phyloP scores from a whole-genome alignment of 176 grass and related monocot genomes.

The Hordeum marinum region DNA sequence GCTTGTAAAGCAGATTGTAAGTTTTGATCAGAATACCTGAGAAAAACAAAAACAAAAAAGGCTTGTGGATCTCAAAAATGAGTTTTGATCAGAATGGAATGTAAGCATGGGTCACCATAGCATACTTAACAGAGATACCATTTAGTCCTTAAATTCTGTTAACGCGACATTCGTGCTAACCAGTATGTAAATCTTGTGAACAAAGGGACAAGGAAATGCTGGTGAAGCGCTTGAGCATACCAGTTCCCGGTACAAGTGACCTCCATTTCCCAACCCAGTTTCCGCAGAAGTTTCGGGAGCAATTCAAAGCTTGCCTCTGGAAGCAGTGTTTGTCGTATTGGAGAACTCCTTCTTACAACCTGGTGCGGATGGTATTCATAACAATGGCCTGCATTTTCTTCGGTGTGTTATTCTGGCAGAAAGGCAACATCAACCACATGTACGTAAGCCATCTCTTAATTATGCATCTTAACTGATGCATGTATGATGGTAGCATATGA shows the following conservation, averaged over 20 bases:
- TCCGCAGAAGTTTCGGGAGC: slow-evolving; percentile 49
- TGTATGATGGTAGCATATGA: not conserved
- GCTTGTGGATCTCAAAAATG: not conserved
- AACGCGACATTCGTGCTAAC: not conserved
- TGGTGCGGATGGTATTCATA: slow-evolving; percentile 46
- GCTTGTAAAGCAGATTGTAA: not conserved
- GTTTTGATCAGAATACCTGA: not conserved
- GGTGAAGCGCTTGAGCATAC: slow-evolving; percentile 33
- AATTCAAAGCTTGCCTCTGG: slow-evolving; percentile 74
- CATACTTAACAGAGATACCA: not conserved
- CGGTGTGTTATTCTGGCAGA: slow-evolving; percentile 45
- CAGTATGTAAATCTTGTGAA: not conserved
- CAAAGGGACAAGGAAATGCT: slow-evolving; percentile 50
- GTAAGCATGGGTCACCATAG: not conserved
- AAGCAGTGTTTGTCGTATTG: slow-evolving; percentile 73
- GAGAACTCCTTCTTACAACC: slow-evolving; percentile 73
- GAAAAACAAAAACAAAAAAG: not conserved
- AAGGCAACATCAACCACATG: slow-evolving; percentile 45
- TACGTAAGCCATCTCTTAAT: slow-evolving; percentile 30
- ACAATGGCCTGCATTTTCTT: slow-evolving; percentile 1
- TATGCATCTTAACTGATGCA: slow-evolving; percentile 1
- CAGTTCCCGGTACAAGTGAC: slow-evolving; percentile 33
- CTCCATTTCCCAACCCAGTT: slow-evolving; percentile 49
- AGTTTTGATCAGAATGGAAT: not conserved
- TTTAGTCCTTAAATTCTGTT: not conserved